Base-by-base conservation (phyloP, 805 yeast genomes). In the Wickerhamomyces bisporus region DNA sequence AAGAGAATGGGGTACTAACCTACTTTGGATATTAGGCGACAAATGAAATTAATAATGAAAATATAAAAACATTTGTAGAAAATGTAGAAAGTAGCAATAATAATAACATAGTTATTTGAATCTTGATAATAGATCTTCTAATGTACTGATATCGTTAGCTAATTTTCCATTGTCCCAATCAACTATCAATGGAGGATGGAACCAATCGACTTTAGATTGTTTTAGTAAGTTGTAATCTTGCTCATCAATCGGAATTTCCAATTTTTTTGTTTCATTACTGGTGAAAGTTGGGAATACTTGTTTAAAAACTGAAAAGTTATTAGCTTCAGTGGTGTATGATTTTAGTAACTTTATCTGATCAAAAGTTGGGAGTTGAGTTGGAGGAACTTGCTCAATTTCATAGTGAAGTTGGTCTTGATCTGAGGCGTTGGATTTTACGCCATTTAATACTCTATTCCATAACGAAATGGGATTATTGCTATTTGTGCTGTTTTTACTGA, bases 1-100 rank as follows among this genome's bases (percentile, higher is more conserved):
- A 81, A 79, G 59, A 74, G 98, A 61, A 93, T 93, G 95, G 60
- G 64, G 27, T 57, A 60, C 52, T 41, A 19, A 47, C 23, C 11
- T 36, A n/a, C n/a, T n/a, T n/a, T n/a, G n/a, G n/a, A n/a, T n/a
- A n/a, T n/a, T n/a, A n/a, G n/a, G n/a, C n/a, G n/a, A n/a, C n/a
- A n/a, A n/a, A n/a, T 27, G 16, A 27, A 14, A 15, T n/a, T 27
- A 5, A 27, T 5, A 27, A 14, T 18, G 15, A 27, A 6, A n/a
- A n/a, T n/a, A n/a, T n/a, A n/a, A n/a, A n/a, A n/a, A n/a, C n/a
- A n/a, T n/a, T n/a, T n/a, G n/a, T n/a, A n/a, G n/a, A n/a, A n/a
- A n/a, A n/a, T n/a, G n/a, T n/a, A n/a, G n/a, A n/a, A n/a, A n/a
- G n/a, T n/a, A n/a, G n/a, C n/a, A n/a, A n/a, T n/a, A n/a, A n/a